Percentiles rank a stretch among this genome's conserved stretches.
phyloP scores from a whole-genome alignment of 169 alveolate genomes.

The Neospora caninum region DNA sequence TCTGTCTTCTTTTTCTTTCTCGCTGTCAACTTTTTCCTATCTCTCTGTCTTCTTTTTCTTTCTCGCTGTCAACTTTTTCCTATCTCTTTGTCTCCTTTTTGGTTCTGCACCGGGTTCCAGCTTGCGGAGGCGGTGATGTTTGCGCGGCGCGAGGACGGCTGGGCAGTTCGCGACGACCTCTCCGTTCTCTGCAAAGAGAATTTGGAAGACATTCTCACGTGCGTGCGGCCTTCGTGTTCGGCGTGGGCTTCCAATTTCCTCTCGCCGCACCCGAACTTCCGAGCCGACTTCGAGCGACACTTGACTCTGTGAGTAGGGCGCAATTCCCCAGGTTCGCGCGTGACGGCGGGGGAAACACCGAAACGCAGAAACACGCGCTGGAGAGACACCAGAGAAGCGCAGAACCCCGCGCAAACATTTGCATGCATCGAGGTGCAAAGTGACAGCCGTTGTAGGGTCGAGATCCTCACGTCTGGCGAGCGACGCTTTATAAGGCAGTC shows the following conservation, averaged over 20 bases:
- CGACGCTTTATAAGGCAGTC: no score
- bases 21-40: neutral
- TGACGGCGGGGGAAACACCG: no score
- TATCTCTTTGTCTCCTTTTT: neutral
- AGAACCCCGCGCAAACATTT: no score
- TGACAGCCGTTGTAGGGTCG: no score
- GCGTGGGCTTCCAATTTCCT: constrained; percentile 29
- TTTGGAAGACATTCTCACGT: neutral
- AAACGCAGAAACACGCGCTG: no score
- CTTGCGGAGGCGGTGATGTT: constrained; percentile 13
- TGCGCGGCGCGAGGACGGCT: neutral
- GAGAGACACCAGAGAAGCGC: no score
- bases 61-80: neutral
- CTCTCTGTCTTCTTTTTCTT: neutral
- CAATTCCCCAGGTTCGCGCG: no score
- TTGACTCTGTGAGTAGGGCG: neutral
- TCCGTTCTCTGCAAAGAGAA: neutral
- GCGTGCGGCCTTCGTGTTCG: constrained; percentile 19
- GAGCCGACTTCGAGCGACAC: neutral
- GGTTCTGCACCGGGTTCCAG: neutral
- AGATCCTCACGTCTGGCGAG: no score
- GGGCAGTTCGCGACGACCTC: neutral
- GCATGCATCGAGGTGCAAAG: no score
- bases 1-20: neutral
- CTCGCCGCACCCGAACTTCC: constrained; percentile 31